phyloP scores from a whole-genome alignment of 805 yeast species.

The Lipomyces yamanashiensis region DNA sequence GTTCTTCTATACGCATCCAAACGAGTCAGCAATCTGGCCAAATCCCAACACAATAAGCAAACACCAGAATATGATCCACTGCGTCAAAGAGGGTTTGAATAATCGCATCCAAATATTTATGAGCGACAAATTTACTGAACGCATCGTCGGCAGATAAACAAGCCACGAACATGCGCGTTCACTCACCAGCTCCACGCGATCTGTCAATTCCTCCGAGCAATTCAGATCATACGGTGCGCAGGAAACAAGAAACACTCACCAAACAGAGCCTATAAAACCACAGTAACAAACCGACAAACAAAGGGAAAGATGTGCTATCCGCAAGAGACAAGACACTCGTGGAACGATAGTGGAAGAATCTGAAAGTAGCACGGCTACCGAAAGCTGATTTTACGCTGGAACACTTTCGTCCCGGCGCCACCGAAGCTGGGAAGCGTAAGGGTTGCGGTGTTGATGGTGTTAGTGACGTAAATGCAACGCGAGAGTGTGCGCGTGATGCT shows the following conservation, averaged over 20 bases:
- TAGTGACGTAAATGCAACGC: neutral
- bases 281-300: too few species aligned
- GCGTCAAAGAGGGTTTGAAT: too few species aligned
- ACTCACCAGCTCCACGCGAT: neutral
- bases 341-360: neutral
- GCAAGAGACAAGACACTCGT: neutral
- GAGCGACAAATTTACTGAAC: too few species aligned
- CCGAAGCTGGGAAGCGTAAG: neutral
- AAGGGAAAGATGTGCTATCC: neutral
- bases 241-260: neutral
- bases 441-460: too few species aligned
- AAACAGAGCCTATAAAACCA: neutral
- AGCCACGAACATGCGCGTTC: too few species aligned
- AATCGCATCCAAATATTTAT: too few species aligned
- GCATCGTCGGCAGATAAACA: too few species aligned
- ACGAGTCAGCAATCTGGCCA: too few species aligned
- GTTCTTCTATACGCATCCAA: too few species aligned
- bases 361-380: neutral
- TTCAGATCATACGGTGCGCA: neutral
- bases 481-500: neutral
- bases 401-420: neutral
- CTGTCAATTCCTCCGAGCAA: neutral
- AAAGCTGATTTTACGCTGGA: neutral
- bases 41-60: too few species aligned
- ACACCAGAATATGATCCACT: too few species aligned